Conservation (phyloP, 2,329 filamentous ascomycete species). For the Fusarium albosuccineum region DNA sequence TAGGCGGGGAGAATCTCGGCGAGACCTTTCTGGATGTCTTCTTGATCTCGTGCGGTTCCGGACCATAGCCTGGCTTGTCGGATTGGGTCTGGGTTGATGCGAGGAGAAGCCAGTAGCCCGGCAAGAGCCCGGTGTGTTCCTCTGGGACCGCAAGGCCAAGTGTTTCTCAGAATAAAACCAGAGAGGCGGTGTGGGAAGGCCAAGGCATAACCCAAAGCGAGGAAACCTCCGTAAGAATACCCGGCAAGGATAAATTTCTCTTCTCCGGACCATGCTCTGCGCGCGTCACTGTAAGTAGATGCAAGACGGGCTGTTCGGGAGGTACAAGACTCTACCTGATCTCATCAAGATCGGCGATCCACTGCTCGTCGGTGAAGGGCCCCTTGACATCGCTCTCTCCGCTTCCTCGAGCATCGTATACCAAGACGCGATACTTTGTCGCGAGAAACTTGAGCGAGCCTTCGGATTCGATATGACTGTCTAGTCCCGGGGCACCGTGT, state of each 20-base stretch:
- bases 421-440: constrained; percentile 12
- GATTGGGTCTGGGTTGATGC: constrained; percentile 5
- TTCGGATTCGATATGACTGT: constrained; percentile 1
- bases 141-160: constrained; percentile 4
- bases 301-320: no score
- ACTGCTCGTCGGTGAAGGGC: constrained; percentile 18
- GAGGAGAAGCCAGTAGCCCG: background rate
- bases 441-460: constrained; percentile 15
- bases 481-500: constrained; percentile 13
- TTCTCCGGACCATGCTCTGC: constrained; percentile 2
- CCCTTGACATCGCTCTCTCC: constrained; percentile 11
- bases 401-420: constrained; percentile 20
- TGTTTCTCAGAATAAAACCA: background rate
- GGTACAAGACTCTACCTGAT: background rate
- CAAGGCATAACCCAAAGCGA: constrained; percentile 11
- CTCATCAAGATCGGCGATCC: constrained; percentile 15
- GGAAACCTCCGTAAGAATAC: constrained; percentile 18
- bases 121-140: constrained; percentile 15
- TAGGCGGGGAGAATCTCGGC: constrained; percentile 19
- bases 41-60: background rate
- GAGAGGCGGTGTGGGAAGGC: constrained; percentile 1
- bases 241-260: constrained; percentile 23
- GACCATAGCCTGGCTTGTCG: constrained; percentile 21
- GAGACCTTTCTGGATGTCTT: constrained; percentile 7
- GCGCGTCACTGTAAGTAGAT: fast-evolving